phyloP scores from a whole-genome alignment of 2,329 filamentous ascomycete species.

The Hypoxylon sp. region DNA sequence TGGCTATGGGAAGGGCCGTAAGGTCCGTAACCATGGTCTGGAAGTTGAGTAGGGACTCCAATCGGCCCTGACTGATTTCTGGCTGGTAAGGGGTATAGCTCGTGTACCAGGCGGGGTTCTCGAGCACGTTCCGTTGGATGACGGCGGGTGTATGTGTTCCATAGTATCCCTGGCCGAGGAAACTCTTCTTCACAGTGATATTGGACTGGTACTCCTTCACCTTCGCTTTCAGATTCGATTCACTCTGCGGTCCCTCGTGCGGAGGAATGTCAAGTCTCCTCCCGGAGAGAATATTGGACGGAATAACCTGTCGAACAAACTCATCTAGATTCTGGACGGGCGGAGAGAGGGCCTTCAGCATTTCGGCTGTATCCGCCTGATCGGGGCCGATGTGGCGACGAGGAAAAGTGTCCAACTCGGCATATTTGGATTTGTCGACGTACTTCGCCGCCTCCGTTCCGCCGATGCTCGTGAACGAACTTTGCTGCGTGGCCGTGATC shows the following conservation, averaged over 20 bases:
- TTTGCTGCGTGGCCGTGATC: slow-evolving; percentile 26
- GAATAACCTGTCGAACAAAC: slow-evolving; percentile 88
- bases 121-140: slow-evolving; percentile 91
- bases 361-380: slow-evolving; percentile 76
- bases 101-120: slow-evolving; percentile 97
- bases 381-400: slow-evolving; percentile 90
- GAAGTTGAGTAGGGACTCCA: slow-evolving; percentile 95
- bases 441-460: slow-evolving; percentile 22
- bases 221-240: slow-evolving; percentile 66
- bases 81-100: slow-evolving; percentile 98
- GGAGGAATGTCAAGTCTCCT: slow-evolving; percentile 72
- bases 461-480: slow-evolving; percentile 40
- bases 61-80: slow-evolving; percentile 94
- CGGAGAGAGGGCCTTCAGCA: slow-evolving; percentile 85
- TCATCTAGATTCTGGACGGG: slow-evolving; percentile 81
- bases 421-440: slow-evolving; percentile 42
- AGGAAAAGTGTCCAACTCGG: slow-evolving; percentile 75
- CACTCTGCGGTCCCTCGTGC: slow-evolving; percentile 65
- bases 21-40: slow-evolving; percentile 93
- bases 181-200: slow-evolving; percentile 61
- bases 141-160: slow-evolving; percentile 88
- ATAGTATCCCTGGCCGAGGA: slow-evolving; percentile 92
- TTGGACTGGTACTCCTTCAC: slow-evolving; percentile 58
- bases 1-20: slow-evolving; percentile 88
- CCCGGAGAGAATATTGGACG: slow-evolving; percentile 80